phyloP scores from a whole-genome alignment of 1,139 yeast species.

The Debaryomycetaceae sp. region DNA sequence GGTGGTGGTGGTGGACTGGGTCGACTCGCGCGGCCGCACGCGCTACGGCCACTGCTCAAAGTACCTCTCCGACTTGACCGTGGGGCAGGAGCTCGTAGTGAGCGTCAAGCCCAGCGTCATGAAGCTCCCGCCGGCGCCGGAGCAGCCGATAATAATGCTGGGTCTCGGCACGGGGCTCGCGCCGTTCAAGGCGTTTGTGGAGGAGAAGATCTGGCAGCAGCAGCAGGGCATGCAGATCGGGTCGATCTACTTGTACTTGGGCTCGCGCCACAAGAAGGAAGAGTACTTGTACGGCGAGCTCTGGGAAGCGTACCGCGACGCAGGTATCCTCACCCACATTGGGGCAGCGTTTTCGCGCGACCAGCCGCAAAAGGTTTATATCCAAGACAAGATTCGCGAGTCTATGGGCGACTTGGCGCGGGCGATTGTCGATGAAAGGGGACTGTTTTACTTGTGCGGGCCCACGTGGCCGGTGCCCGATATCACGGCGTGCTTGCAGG shows the following conservation, averaged over 20 bases:
- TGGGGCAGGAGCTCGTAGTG: conserved; percentile 85
- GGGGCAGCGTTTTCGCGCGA: conserved; percentile 99
- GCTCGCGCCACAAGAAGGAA: conserved; percentile 92
- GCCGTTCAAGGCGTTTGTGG: conserved; percentile 95
- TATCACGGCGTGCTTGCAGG: conserved; percentile 82
- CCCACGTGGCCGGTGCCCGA: conserved; percentile 99
- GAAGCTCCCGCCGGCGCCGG: conserved; percentile 83
- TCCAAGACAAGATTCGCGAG: conserved; percentile 87
- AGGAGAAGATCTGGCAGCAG: conserved; percentile 90
- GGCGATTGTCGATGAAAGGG: conserved; percentile 69
- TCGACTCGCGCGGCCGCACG: conserved; percentile 73
- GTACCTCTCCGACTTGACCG: conserved; percentile 63
- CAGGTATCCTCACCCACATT: conserved; percentile 84
- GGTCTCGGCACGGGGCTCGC: conserved; percentile 98
- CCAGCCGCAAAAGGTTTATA: conserved; percentile 88
- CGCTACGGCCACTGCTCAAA: conserved; percentile 94
- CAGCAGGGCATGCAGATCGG: conserved; percentile 87
- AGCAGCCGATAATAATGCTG: conserved; percentile 91
- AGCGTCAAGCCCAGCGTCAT: conserved; percentile 95
- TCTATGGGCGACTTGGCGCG: conserved; percentile 61
- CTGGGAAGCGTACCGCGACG: conserved; percentile 93
- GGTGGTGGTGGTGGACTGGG: conserved; percentile 96
- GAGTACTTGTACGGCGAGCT: conserved; percentile 94
- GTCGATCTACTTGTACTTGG: conserved; percentile 77
- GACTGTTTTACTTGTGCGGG: conserved; percentile 94